Conservation (phyloP, 2,329 filamentous ascomycete species). For the Phialophora expanda region DNA sequence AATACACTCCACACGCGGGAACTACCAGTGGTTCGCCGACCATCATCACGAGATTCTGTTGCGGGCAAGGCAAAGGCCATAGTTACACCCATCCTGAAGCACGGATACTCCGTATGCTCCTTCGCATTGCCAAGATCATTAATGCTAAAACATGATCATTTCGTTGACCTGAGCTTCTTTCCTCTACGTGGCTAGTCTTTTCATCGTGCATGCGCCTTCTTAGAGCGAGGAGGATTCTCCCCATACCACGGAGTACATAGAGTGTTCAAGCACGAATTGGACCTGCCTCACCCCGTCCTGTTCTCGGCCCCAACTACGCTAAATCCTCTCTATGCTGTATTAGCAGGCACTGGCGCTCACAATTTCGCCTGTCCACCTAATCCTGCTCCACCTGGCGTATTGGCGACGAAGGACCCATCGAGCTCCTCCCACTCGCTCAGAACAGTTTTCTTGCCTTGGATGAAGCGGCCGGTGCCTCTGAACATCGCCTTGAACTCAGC, state of each 20-base stretch:
- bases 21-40: neutral
- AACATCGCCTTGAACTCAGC: slow-evolving; percentile 38
- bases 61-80: neutral
- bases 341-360: neutral
- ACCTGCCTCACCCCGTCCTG: neutral
- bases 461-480: slow-evolving; percentile 30
- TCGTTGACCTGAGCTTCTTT: neutral
- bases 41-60: neutral
- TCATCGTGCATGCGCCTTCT: neutral
- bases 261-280: neutral
- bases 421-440: slow-evolving; percentile 35
- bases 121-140: neutral
- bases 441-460: slow-evolving; percentile 33
- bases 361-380: slow-evolving; percentile 22
- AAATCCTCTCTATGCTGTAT: neutral
- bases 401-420: slow-evolving; percentile 34
- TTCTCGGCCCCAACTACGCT: neutral
- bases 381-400: slow-evolving; percentile 26
- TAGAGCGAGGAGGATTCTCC: neutral
- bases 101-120: neutral
- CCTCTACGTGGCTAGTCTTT: neutral
- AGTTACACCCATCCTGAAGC: neutral
- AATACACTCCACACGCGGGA: neutral
- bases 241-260: neutral
- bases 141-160: neutral